Base-by-base conservation (phyloP, 495 filamentous ascomycete species). In the Penicillium roqueforti region DNA sequence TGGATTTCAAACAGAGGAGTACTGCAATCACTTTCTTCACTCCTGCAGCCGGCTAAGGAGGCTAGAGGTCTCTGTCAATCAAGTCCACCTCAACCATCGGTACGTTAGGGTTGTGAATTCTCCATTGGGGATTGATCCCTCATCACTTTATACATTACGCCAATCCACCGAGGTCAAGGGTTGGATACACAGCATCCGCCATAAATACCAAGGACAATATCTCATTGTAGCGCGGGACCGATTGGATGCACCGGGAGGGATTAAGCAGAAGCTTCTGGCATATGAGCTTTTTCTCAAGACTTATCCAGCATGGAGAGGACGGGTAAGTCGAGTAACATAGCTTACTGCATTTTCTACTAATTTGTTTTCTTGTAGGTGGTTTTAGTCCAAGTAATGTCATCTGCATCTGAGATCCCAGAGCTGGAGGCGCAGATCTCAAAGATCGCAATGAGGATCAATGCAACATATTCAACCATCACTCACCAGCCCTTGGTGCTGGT, bases 211-310 rank as follows among this genome's bases (percentile, higher is more conserved):
- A 22, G 88, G 83, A 55, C 93, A 95, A 73, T 84, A 81, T 54
- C 76, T 96, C 53, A 91, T 96, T 54, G 88, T 95, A 22, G 90
- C 88, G 1, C 80, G 91, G 39, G 91, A 96, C 66, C 91, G 93
- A 73, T 80, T 95, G 41, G 91, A 96, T 68, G 83, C 84, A 47
- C 84, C 92, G 28, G 85, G 90, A 19, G 91, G 91, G 53, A 87
- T 96, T 40, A 78, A 88, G 50, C 91, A 92, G 66, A 95, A 93
- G 74, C 76, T 96, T 14, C 76, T 92, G 29, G 87, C 89, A 10
- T 96, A 86, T 63, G 91, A 96, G 70, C 69, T 92, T 20, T 95
- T 96, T 69, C 74, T 96, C 37, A 90, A 91, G 62, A 87, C 82
- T 66, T 84, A 95, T 59, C 90, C 90, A 1, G 81, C 88, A 63